These are phyloP conservation scores for Eucommia ulmoides DNA, from an alignment of 257 asterid species.

Conservation along the genomic window DNA sequence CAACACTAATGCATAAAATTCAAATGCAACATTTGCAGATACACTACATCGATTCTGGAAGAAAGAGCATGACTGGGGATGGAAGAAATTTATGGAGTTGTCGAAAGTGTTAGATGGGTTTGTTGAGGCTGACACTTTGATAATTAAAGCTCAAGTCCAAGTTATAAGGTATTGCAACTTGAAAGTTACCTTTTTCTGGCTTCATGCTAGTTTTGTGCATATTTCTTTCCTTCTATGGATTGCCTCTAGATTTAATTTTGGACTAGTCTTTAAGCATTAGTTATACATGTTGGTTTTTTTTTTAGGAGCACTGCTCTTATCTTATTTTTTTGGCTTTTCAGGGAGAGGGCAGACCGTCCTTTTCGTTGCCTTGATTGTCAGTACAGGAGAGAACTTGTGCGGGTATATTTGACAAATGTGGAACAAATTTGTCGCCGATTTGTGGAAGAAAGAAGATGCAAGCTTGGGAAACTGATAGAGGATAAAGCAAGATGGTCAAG, in stretches of 20 bases:
- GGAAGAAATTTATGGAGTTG: slow-evolving; percentile 98
- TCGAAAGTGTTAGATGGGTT: slow-evolving; percentile 79
- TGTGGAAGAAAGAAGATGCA: slow-evolving; percentile 19
- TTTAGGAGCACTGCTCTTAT: background rate
- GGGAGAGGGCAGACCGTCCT: slow-evolving; percentile 90
- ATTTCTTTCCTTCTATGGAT: background rate
- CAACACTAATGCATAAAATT: background rate
- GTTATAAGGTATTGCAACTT: slow-evolving; percentile 73
- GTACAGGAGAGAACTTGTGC: slow-evolving; percentile 86
- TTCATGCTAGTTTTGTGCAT: background rate
- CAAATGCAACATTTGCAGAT: slow-evolving; percentile 29
- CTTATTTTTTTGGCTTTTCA: slow-evolving; percentile 19
- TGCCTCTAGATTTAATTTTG: too few species aligned
- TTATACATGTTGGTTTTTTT: too few species aligned
- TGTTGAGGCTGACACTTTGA: slow-evolving; percentile 72
- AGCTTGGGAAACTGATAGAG: slow-evolving; percentile 24
- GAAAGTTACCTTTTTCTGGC: background rate
- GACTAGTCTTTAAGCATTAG: too few species aligned
- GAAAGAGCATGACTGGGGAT: slow-evolving; percentile 99
- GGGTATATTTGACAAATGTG: slow-evolving; percentile 28
- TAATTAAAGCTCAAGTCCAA: slow-evolving; percentile 92
- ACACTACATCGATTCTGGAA: slow-evolving; percentile 89
- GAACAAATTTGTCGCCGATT: slow-evolving; percentile 24
- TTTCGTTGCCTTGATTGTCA: slow-evolving; percentile 85
- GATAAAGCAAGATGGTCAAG: slow-evolving; percentile 31